Evolutionary conservation across 257 asterid species (phyloP), one percentile per base, ranked within the genome.

Genomic region (Solanum medicagineum): DNA sequence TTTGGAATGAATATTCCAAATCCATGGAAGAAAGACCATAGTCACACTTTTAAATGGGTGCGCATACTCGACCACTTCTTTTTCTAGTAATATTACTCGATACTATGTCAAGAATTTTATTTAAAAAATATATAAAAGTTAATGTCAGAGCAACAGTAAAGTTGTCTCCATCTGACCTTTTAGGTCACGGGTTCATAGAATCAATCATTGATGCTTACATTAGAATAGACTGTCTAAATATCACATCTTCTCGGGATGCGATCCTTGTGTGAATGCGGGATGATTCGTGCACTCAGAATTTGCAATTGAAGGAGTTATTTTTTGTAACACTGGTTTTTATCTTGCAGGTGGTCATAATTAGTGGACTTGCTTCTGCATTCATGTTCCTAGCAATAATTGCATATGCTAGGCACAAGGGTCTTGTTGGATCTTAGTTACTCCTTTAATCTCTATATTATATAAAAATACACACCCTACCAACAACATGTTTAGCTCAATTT

Each of bases 1-100:
- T 96, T 96, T 36, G 98, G 99, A 40, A 96, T 96, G 98, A 96
- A 96, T 84, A 93, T 96, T 75, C 95, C 94, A 12, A 85, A 95
- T 86, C 89, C 93, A 53, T 96, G 98, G 98, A 92, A 84, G 59
- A 91, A 92, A 65, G 89, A 81, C 88, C 97, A 94, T 82, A 92
- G 93, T 42, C 77, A 89, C 89, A 70, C 93, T n/a, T 94, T 96
- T 85, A 95, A 96, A 91, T 96, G 98, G 98, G 98, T 96, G 90
- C 12, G 69, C 19, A 24, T 65, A 36, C n/a, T 53, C 16, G 1
- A 47, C 49, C 66, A 11, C 9, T 66, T n/a, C 32, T 53, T 81
- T 44, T 65, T 19, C 60, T 29, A 9, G 12, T 5, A 44, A 11
- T 44, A 16, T 29, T 73, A 36, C 42, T 36, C 42, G 1, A 71